phyloP scores from a whole-genome alignment of 208 protist species.

The Porcisia hertigi region DNA sequence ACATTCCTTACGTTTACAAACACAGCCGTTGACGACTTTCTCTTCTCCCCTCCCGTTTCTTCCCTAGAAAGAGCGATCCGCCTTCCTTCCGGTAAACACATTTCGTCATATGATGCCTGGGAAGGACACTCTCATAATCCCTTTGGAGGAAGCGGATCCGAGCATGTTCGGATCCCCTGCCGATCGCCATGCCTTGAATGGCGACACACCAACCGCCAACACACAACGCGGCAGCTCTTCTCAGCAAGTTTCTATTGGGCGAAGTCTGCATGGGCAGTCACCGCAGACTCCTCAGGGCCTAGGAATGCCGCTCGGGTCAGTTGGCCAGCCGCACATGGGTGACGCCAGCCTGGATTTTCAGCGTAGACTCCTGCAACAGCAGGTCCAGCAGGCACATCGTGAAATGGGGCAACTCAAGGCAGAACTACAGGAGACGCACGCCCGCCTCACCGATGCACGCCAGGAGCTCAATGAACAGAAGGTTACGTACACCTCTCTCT shows the following conservation, averaged over 20 bases:
- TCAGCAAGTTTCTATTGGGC: background rate
- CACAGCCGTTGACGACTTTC: no score
- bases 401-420: slow-evolving; percentile 53
- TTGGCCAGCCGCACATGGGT: slow-evolving; percentile 7
- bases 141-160: slow-evolving; percentile 27
- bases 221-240: background rate
- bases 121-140: slow-evolving; percentile 17
- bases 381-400: slow-evolving; percentile 51
- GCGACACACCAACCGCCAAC: background rate
- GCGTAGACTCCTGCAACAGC: slow-evolving; percentile 59
- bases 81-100: background rate
- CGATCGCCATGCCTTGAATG: background rate
- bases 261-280: background rate
- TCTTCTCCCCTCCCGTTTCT: no score
- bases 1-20: background rate
- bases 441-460: slow-evolving; percentile 36
- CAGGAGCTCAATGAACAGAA: slow-evolving; percentile 65
- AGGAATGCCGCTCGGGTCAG: background rate
- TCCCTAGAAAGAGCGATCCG: background rate
- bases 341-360: slow-evolving; percentile 59
- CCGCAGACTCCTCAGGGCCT: background rate
- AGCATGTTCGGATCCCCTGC: slow-evolving; percentile 13
- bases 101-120: background rate
- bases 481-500: slow-evolving; percentile 59
- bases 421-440: slow-evolving; percentile 49